Evolutionary conservation across 768 basidiomycete genomes (phyloP).

Genomic region (Pleurotus cornucopiae): DNA sequence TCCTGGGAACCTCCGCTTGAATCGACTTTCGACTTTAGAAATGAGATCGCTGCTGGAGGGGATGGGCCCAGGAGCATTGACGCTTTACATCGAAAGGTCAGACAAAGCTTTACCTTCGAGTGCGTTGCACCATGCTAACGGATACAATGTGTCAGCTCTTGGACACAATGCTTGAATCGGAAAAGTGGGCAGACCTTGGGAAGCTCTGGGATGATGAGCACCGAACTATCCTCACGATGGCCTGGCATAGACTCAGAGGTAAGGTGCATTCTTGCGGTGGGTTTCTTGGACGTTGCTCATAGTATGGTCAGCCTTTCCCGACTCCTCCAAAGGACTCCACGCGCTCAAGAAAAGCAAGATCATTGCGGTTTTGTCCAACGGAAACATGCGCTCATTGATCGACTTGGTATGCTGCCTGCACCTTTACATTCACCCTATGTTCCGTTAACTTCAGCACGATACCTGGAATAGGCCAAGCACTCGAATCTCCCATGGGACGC

Average conservation of each 20-base stretch:
- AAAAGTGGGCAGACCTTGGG: conserved; percentile 48
- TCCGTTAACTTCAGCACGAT: no score
- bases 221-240: conserved; percentile 38
- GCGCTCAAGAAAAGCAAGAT: conserved; percentile 46
- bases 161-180: conserved; percentile 44
- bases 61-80: conserved; percentile 50
- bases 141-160: conserved; percentile 39
- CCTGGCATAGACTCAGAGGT: conserved; percentile 52
- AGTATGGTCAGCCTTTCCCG: conserved; percentile 47
- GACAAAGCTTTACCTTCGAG: background rate
- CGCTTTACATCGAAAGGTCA: conserved; percentile 49
- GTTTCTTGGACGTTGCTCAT: background rate
- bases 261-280: no score
- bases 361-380: conserved; percentile 58
- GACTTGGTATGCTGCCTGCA: conserved; percentile 46
- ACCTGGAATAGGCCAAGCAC: conserved; percentile 45
- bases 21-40: conserved; percentile 21
- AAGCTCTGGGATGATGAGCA: conserved; percentile 37
- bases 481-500: conserved; percentile 62
- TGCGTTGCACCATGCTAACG: background rate
- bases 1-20: no score
- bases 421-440: background rate
- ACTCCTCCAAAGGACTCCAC: conserved; percentile 43
- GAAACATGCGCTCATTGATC: conserved; percentile 53
- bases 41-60: conserved; percentile 38